Conservation (phyloP, 1,139 yeast species). For the Candida dubliniensis region DNA sequence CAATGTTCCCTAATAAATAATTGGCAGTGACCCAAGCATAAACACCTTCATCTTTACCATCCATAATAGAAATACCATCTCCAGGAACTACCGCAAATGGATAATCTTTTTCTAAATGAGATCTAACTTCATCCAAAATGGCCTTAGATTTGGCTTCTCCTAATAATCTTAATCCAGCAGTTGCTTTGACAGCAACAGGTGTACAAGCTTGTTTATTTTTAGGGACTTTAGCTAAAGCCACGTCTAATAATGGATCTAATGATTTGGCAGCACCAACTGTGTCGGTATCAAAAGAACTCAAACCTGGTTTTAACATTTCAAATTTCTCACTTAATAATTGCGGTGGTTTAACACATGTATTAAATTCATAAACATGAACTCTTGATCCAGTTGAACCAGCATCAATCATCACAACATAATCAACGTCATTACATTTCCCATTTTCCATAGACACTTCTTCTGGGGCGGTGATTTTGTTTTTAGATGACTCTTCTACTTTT, state of each 20-base stretch:
- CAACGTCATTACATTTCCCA: constrained; percentile 30
- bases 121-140: constrained; percentile 73
- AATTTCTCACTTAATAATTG: constrained; percentile 74
- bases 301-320: constrained; percentile 89
- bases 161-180: constrained; percentile 90
- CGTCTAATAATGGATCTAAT: constrained; percentile 72
- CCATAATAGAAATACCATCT: constrained; percentile 89
- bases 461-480: constrained; percentile 6
- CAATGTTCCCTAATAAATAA: constrained; percentile 88
- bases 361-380: constrained; percentile 89
- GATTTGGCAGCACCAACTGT: constrained; percentile 84
- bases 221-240: constrained; percentile 79
- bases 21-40: constrained; percentile 98
- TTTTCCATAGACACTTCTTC: constrained; percentile 1
- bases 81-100: constrained; percentile 90
- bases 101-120: constrained; percentile 70
- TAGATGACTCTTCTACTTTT: not conserved
- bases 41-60: constrained; percentile 97
- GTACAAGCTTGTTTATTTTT: constrained; percentile 70
- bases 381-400: constrained; percentile 98
- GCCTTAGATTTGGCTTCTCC: constrained; percentile 72
- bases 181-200: constrained; percentile 95
- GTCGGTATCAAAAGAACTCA: constrained; percentile 81
- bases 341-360: constrained; percentile 83
- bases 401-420: constrained; percentile 82